Percentiles rank a stretch among this genome's conserved stretches.
Evolutionary conservation across 768 basidiomycete species (phyloP).

Genomic region (Leccinellum albellum): DNA sequence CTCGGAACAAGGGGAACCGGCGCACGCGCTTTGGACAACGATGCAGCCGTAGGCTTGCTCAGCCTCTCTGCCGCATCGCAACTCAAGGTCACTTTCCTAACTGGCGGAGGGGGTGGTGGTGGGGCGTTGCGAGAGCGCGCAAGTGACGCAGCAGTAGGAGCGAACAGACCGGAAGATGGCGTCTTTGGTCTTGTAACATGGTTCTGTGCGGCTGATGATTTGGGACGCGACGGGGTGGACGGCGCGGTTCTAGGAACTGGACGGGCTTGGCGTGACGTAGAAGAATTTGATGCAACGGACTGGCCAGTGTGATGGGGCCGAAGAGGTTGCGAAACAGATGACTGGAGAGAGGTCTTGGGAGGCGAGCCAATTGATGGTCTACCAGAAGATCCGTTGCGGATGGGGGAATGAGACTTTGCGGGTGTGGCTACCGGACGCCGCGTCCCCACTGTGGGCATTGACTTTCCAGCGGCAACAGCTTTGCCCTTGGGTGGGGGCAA

Average conservation of each 20-base stretch:
- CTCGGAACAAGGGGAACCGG: conserved; percentile 14
- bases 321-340: conserved; percentile 37
- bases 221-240: conserved; percentile 34
- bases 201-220: conserved; percentile 30
- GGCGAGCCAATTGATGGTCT: conserved; percentile 26
- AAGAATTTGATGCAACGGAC: conserved; percentile 33
- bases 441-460: conserved; percentile 21
- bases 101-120: conserved; percentile 43
- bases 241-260: conserved; percentile 28
- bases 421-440: conserved; percentile 21
- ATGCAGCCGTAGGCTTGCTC: conserved; percentile 81
- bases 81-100: conserved; percentile 53
- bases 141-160: conserved; percentile 80
- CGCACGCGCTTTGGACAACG: conserved; percentile 58
- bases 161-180: conserved; percentile 65
- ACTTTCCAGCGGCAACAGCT: conserved; percentile 12
- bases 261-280: conserved; percentile 27
- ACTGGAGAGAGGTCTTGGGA: conserved; percentile 29
- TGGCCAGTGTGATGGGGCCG: conserved; percentile 41
- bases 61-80: conserved; percentile 59
- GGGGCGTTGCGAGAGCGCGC: conserved; percentile 60
- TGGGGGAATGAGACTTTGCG: conserved; percentile 29
- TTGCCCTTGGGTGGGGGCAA: conserved; percentile 23
- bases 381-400: conserved; percentile 14
- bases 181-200: conserved; percentile 48